These are phyloP conservation scores for Talaromyces atroroseus DNA, from an alignment of 2,329 filamentous ascomycete species.

Conservation along the genomic window DNA sequence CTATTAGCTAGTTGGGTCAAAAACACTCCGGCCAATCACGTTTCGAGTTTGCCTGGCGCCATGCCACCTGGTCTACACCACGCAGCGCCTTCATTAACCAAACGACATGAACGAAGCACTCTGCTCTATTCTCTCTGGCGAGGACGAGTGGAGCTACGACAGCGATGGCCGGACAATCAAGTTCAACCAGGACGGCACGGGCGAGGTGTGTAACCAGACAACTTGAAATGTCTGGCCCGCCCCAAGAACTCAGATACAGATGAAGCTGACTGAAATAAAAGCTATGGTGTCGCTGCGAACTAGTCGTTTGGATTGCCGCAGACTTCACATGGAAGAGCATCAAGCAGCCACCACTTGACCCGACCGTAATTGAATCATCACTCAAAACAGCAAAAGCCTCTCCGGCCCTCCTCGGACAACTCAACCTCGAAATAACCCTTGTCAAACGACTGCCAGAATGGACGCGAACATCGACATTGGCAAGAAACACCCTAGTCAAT, in stretches of 20 bases:
- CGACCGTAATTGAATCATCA: not conserved
- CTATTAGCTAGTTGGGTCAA: too few species aligned
- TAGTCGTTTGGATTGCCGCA: not conserved
- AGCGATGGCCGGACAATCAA: not conserved
- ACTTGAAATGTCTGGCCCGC: too few species aligned
- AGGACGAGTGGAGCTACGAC: not conserved
- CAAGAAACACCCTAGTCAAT: not conserved
- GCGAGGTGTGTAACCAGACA: not conserved
- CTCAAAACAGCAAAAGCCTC: not conserved
- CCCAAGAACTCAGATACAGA: too few species aligned
- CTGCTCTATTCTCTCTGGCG: not conserved
- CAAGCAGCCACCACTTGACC: not conserved
- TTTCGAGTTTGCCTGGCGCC: not conserved
- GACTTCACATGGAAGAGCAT: not conserved
- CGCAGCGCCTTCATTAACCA: too few species aligned
- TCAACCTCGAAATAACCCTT: not conserved
- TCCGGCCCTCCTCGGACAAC: not conserved
- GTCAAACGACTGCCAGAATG: not conserved
- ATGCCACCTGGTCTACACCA: too few species aligned
- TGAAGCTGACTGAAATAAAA: not conserved
- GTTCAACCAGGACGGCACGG: not conserved
- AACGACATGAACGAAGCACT: not conserved
- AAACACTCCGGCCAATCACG: not conserved
- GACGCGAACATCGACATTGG: not conserved
- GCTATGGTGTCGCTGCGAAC: not conserved